Conservation (phyloP, 73 alveolate genomes). For the Loxodes magnus region DNA sequence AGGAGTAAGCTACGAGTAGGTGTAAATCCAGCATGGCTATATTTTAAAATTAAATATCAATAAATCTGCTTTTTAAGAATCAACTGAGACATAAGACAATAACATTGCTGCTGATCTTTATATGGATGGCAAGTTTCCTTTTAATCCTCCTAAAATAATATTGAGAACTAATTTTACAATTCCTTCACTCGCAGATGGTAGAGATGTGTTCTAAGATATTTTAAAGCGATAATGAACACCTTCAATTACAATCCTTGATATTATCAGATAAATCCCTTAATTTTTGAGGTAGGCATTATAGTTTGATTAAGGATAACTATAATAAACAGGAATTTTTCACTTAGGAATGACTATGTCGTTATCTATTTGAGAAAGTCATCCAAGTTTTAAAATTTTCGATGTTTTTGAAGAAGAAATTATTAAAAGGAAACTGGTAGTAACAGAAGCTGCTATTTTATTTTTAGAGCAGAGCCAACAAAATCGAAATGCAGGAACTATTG, state of each 20-base stretch:
- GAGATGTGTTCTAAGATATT: slow-evolving; percentile 3
- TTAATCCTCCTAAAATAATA: slow-evolving; percentile 5
- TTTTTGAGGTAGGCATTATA: background rate
- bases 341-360: background rate
- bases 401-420: too few relatives aligned
- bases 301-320: background rate
- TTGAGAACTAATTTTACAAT: background rate
- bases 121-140: slow-evolving; percentile 13
- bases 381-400: too few relatives aligned
- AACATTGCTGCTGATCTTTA: too few relatives aligned
- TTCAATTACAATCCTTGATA: background rate
- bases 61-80: too few relatives aligned
- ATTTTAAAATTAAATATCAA: too few relatives aligned
- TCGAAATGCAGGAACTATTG: slow-evolving; percentile 1
- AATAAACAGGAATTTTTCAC: slow-evolving; percentile 7
- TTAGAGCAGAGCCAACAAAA: background rate
- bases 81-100: too few relatives aligned
- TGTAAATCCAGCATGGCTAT: too few relatives aligned
- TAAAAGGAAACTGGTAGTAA: slow-evolving; percentile 7
- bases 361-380: background rate
- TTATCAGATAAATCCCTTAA: background rate
- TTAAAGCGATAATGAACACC: slow-evolving; percentile 7
- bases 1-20: too few relatives aligned
- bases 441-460: slow-evolving; percentile 2
- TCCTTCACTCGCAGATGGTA: slow-evolving; percentile 14